These are phyloP conservation scores for Taphrina betulina DNA, from an alignment of 1,139 yeast species.

Conservation along the genomic window DNA sequence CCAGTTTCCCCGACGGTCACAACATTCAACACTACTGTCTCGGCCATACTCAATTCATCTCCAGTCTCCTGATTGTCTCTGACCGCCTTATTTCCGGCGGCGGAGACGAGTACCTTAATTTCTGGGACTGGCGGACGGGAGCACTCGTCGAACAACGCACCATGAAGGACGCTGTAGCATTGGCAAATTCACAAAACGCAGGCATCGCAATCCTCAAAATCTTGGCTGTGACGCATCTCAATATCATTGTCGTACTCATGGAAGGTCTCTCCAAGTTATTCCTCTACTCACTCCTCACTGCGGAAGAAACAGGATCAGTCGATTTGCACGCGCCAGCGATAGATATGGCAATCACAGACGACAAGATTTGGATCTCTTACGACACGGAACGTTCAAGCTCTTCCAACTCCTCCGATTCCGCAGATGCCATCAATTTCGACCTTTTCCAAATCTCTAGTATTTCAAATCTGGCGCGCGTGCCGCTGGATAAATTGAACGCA, in stretches of 20 bases:
- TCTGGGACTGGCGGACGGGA: slow-evolving; percentile 73
- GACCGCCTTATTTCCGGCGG: slow-evolving; percentile 73
- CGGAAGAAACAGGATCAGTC: neutral
- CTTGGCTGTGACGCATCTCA: slow-evolving; percentile 42
- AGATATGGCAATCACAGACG: neutral
- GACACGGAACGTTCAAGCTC: slow-evolving; percentile 4
- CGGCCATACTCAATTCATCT: slow-evolving; percentile 76
- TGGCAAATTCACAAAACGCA: slow-evolving; percentile 58
- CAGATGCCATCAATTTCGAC: neutral
- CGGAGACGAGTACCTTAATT: slow-evolving; percentile 74
- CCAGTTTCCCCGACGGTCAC: slow-evolving; percentile 74
- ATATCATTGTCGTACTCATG: slow-evolving; percentile 19
- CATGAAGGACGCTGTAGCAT: slow-evolving; percentile 52
- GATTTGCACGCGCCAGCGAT: slow-evolving; percentile 3
- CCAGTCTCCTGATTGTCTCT: slow-evolving; percentile 56
- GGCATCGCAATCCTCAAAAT: slow-evolving; percentile 67
- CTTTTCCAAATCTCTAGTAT: neutral
- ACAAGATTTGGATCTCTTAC: neutral
- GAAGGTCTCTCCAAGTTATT: neutral
- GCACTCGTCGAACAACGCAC: slow-evolving; percentile 53
- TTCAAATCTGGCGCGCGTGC: neutral
- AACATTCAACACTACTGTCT: slow-evolving; percentile 79
- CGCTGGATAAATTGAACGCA: neutral
- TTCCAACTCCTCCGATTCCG: neutral
- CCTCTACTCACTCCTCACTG: neutral